Conservation (phyloP, 2,329 filamentous ascomycete species). For the Aspergillus ibericus region DNA sequence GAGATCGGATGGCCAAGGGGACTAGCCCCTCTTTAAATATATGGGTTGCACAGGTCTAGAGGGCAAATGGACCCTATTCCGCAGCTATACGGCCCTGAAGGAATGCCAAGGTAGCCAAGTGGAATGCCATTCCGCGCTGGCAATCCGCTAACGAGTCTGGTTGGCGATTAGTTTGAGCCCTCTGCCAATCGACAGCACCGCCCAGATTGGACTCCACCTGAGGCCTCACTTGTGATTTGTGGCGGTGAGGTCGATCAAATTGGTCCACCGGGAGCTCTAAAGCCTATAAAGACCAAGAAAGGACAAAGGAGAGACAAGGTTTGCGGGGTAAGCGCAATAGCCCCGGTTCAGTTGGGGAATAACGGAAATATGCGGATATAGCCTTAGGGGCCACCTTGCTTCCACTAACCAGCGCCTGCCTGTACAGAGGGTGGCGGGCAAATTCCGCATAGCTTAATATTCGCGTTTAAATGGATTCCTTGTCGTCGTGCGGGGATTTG, state of each 20-base stretch:
- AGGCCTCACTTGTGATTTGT: not conserved
- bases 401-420: not conserved
- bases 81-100: not conserved
- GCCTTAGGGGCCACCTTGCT: not conserved
- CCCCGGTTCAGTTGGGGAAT: not conserved
- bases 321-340: not conserved
- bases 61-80: not conserved
- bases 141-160: not conserved
- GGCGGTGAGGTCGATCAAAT: not conserved
- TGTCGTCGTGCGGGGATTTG: not conserved
- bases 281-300: not conserved
- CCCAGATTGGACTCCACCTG: not conserved
- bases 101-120: not conserved
- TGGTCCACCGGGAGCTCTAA: not conserved
- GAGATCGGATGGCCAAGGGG: not conserved
- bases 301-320: not conserved
- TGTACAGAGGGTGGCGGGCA: not conserved
- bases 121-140: not conserved
- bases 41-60: not conserved
- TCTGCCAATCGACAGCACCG: not conserved
- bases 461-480: not conserved
- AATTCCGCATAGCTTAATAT: not conserved
- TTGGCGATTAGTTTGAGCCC: not conserved
- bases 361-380: constrained; percentile 5
- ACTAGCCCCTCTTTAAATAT: not conserved